Percentiles rank a stretch among this genome's conserved stretches.
Conservation (phyloP, 2,329 filamentous ascomycete species). For the Aureobasidium mangrovei region DNA sequence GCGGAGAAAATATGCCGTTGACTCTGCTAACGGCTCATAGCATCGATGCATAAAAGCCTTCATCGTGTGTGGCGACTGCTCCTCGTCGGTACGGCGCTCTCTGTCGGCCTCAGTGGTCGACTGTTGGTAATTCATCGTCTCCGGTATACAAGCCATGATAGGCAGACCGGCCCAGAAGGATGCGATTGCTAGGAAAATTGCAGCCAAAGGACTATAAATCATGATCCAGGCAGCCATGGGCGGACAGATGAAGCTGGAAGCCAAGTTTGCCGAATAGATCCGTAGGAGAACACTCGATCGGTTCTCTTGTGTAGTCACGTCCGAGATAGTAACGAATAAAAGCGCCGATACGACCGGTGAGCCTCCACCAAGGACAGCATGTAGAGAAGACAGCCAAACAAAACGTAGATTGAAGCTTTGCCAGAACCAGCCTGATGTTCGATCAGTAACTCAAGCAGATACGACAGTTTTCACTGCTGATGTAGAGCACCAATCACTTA, state of each 20-base stretch:
- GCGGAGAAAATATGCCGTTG: conserved; percentile 23
- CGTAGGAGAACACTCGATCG: conserved; percentile 26
- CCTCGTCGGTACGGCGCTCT: not conserved
- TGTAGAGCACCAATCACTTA: conserved; percentile 12
- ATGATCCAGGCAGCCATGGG: conserved; percentile 28
- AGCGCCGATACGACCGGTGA: conserved; percentile 21
- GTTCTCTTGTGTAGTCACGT: conserved; percentile 23
- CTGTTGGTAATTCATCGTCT: conserved; percentile 25
- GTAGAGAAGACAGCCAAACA: conserved; percentile 25
- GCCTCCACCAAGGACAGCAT: conserved; percentile 25
- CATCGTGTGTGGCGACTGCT: not conserved
- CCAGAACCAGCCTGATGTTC: conserved; percentile 25
- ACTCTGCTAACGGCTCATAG: conserved; percentile 6
- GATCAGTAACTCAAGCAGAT: not conserved
- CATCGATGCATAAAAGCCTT: not conserved
- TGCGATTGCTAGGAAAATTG: conserved; percentile 21
- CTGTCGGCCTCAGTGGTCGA: not conserved
- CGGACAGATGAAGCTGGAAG: conserved; percentile 24
- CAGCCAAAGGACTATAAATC: conserved; percentile 27
- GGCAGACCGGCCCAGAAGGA: conserved; percentile 16
- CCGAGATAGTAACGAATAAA: conserved; percentile 24
- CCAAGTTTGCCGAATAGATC: conserved; percentile 23
- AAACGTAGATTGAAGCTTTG: conserved; percentile 25
- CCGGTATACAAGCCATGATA: conserved; percentile 23
- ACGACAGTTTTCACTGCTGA: not conserved